Percentiles rank a stretch among this genome's conserved stretches.
Conservation (phyloP, 192 early-diverging fungal genomes). For the Obelidium mucronatum region DNA sequence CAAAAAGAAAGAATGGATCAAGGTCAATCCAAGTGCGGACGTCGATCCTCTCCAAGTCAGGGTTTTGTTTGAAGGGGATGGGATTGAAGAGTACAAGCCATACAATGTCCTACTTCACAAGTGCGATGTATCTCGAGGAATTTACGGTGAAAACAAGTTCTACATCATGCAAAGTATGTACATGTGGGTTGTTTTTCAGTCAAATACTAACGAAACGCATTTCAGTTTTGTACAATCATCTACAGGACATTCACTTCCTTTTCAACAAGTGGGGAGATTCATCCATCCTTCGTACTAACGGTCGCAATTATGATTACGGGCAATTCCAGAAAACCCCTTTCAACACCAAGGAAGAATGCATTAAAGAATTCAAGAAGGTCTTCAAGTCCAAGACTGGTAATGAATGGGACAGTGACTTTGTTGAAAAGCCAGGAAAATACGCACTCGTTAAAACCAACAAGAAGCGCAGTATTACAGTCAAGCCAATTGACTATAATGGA, state of each 20-base stretch:
- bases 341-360: constrained; percentile 33
- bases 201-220: not conserved
- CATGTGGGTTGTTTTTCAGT: not conserved
- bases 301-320: not conserved
- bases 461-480: constrained; percentile 16
- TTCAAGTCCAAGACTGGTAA: constrained; percentile 51
- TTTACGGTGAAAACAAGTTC: constrained; percentile 52
- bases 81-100: constrained; percentile 35
- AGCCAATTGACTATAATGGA: constrained; percentile 32
- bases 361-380: constrained; percentile 46
- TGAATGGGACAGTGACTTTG: constrained; percentile 34
- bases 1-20: constrained; percentile 28
- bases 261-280: constrained; percentile 44
- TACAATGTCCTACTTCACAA: constrained; percentile 59
- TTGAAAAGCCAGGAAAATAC: constrained; percentile 41
- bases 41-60: constrained; percentile 30
- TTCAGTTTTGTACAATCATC: constrained; percentile 53
- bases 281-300: constrained; percentile 18
- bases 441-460: constrained; percentile 2
- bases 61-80: constrained; percentile 32
- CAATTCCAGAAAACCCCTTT: constrained; percentile 40
- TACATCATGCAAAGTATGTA: constrained; percentile 65
- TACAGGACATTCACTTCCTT: constrained; percentile 48
- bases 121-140: constrained; percentile 48
- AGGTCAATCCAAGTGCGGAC: constrained; percentile 13